Evolutionary conservation across 768 basidiomycete genomes (phyloP).

Genomic region (Trametes elegans): DNA sequence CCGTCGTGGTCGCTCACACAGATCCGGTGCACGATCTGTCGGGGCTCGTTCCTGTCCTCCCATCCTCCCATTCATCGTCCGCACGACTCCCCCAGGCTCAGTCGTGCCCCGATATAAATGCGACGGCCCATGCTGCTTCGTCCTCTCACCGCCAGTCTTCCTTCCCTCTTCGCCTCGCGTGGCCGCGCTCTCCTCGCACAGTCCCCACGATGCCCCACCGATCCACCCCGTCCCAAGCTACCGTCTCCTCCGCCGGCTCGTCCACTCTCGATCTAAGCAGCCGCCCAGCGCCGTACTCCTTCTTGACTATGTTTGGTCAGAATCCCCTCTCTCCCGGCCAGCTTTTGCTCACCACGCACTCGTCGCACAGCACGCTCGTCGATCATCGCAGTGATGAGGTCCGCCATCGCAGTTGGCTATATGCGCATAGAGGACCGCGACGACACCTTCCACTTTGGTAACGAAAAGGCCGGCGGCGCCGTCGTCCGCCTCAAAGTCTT

Average conservation of each 20-base stretch:
- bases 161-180: not conserved
- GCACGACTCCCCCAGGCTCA: not conserved
- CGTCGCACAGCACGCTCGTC: slow-evolving; percentile 26
- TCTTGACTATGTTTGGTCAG: slow-evolving; percentile 12
- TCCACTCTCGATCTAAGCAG: slow-evolving; percentile 1
- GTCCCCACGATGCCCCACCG: slow-evolving; percentile 16
- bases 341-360: too few relatives aligned
- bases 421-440: slow-evolving; percentile 31
- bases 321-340: not conserved
- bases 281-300: slow-evolving; percentile 6
- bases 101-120: slow-evolving; percentile 8
- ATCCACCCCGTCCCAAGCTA: slow-evolving; percentile 7
- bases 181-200: slow-evolving; percentile 5
- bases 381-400: slow-evolving; percentile 25
- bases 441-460: slow-evolving; percentile 27
- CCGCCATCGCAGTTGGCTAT: slow-evolving; percentile 25
- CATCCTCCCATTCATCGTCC: not conserved
- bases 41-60: not conserved
- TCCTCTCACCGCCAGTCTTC: not conserved
- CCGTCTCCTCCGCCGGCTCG: slow-evolving; percentile 8
- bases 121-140: not conserved
- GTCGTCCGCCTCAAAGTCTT: slow-evolving; percentile 28
- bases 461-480: slow-evolving; percentile 4
- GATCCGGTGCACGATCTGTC: not conserved
- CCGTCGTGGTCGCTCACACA: not conserved